phyloP scores from a whole-genome alignment of 164 flowering plant species.

The Piper betle region DNA sequence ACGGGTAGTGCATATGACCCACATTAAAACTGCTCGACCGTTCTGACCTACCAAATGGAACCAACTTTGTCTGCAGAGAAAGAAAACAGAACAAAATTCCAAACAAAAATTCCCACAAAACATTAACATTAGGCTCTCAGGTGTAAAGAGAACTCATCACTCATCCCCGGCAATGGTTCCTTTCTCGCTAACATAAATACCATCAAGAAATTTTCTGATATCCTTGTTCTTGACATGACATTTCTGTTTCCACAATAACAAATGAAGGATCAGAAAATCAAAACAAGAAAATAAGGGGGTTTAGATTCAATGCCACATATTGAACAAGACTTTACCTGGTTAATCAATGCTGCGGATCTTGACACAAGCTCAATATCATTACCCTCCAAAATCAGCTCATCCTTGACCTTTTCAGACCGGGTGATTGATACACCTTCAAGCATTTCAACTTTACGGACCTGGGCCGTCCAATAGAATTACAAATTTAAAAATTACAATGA shows the following conservation, averaged over 20 bases:
- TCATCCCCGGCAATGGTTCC: constrained; percentile 32
- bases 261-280: background rate
- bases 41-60: background rate
- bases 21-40: background rate
- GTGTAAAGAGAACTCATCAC: background rate
- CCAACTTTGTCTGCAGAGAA: too few relatives aligned
- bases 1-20: background rate
- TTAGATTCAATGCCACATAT: too few relatives aligned
- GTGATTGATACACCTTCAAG: constrained; percentile 43
- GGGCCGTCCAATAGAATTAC: background rate
- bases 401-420: constrained; percentile 68
- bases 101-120: background rate
- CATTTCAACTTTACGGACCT: constrained; percentile 71
- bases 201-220: constrained; percentile 42
- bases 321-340: constrained; percentile 27
- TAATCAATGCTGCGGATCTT: constrained; percentile 47
- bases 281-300: background rate
- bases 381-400: constrained; percentile 52
- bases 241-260: constrained; percentile 27
- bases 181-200: constrained; percentile 60
- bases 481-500: background rate
- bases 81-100: background rate
- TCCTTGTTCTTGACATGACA: constrained; percentile 47
- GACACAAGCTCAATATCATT: constrained; percentile 63
- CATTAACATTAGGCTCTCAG: background rate